Evolutionary conservation across 257 asterid genomes (phyloP), one percentile per base, ranked within the genome.

Genomic region (Misopates orontium): DNA sequence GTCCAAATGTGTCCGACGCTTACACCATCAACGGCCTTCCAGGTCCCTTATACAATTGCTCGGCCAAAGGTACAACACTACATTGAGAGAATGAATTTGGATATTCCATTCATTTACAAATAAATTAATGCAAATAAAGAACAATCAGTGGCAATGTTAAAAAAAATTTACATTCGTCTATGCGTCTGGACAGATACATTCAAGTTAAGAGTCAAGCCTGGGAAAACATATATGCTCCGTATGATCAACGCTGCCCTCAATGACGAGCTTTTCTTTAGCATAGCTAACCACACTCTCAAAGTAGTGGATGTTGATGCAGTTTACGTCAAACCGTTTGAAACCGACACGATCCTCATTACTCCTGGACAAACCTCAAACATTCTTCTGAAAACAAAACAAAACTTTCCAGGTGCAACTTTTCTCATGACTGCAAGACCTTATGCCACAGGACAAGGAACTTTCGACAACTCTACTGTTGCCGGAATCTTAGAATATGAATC

Each of bases 1-100:
- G 90, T 0, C 88, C 87, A 1, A 85, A 85, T 20, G 87, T 85
- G 25, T 83, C 93, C 20, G 82, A 85, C 49, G 84, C 89, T 23
- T 83, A 85, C 32, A 85, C 93, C 60, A 67, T 85, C 66, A 85
- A 85, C 25, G 86, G 93, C 13, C 78, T 85, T 58, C 93, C 89
- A 0, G 93, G 87, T 2, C 85, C 78, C 6, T 64, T 81, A 20
- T 79, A 84, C 60, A 86, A 84, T 44, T 86, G 95, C 51, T 86
- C 90, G 4, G 47, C 83, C 36, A 82, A 84, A 76, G 90, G 88
- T 86, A 58, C 4, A 55, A 55, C 19, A 23, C 3, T 55, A n/a
- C 6, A 22, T 15, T n/a, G n/a, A n/a, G n/a, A 14, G 28, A 2
- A 32, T 58, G 17, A 44, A 32, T 18, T 8, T 12, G 22, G 7